phyloP scores from a whole-genome alignment of 2,329 filamentous ascomycete species.

The Aspergillus sergii region DNA sequence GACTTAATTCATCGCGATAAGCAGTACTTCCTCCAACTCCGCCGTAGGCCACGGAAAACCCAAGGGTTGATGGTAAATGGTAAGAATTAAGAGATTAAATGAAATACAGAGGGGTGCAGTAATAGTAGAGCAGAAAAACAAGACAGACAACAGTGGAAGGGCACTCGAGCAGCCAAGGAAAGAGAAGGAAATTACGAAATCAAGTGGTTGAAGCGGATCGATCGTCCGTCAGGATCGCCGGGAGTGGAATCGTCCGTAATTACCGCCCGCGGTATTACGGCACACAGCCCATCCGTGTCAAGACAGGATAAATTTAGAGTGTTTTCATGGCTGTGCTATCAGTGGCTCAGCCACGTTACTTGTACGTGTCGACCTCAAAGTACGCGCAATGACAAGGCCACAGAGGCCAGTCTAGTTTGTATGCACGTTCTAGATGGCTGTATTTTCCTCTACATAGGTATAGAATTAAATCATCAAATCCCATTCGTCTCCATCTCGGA shows the following conservation, averaged over 20 bases:
- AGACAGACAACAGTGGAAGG: neutral
- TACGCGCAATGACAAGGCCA: neutral
- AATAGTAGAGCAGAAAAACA: neutral
- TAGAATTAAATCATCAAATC: neutral
- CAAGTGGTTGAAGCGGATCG: conserved; percentile 4
- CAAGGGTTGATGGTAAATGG: neutral
- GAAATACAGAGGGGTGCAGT: neutral
- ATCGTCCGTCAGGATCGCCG: neutral
- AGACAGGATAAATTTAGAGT: neutral
- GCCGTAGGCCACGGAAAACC: neutral
- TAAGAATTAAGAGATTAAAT: neutral
- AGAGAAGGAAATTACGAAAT: neutral
- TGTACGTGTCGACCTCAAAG: neutral
- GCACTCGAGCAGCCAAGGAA: neutral
- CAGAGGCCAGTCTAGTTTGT: neutral
- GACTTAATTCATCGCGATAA: conserved; percentile 11
- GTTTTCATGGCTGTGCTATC: neutral
- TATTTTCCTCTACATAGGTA: neutral
- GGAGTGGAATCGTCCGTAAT: neutral
- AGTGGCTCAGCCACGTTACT: neutral
- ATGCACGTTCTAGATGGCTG: neutral
- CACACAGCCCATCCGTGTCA: neutral
- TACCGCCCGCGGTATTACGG: neutral
- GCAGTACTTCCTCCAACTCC: neutral
- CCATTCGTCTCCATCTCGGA: neutral